A percentile compares a stretch with the other conserved stretches of the same genome.
phyloP scores from a whole-genome alignment of 139 green algal species.

The Volvox africanus region DNA sequence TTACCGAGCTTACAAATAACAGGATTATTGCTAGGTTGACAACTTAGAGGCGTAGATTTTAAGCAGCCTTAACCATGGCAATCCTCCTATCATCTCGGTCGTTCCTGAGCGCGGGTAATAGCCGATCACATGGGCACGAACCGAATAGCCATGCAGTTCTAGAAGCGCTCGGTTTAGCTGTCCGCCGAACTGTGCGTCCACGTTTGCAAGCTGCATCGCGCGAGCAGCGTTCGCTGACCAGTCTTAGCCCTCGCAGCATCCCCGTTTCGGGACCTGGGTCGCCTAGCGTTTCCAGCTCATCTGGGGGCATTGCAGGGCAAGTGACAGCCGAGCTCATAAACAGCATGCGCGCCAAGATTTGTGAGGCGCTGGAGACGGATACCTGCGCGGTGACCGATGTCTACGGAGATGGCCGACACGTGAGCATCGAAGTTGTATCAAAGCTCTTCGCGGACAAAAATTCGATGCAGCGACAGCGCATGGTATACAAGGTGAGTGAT shows the following conservation, averaged over 20 bases:
- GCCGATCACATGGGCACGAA: neutral
- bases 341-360: conserved; percentile 67
- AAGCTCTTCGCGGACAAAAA: conserved; percentile 83
- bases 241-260: conserved; percentile 16
- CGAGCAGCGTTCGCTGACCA: neutral
- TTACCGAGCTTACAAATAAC: too few species aligned
- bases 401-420: conserved; percentile 85
- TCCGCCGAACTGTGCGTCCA: neutral
- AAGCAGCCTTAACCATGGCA: neutral
- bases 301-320: conserved; percentile 52
- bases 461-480: conserved; percentile 80
- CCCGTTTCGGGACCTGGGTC: conserved; percentile 36
- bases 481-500: conserved; percentile 88
- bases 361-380: conserved; percentile 67
- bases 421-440: conserved; percentile 84
- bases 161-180: neutral
- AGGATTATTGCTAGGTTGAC: too few species aligned
- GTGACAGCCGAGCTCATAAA: conserved; percentile 69
- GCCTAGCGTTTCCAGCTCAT: neutral
- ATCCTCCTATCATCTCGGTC: conserved; percentile 1
- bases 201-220: neutral
- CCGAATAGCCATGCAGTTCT: neutral
- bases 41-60: too few species aligned
- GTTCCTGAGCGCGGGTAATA: neutral
- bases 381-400: conserved; percentile 69